Conservation (phyloP, 306 rosid species). For the Cercis canadensis region DNA sequence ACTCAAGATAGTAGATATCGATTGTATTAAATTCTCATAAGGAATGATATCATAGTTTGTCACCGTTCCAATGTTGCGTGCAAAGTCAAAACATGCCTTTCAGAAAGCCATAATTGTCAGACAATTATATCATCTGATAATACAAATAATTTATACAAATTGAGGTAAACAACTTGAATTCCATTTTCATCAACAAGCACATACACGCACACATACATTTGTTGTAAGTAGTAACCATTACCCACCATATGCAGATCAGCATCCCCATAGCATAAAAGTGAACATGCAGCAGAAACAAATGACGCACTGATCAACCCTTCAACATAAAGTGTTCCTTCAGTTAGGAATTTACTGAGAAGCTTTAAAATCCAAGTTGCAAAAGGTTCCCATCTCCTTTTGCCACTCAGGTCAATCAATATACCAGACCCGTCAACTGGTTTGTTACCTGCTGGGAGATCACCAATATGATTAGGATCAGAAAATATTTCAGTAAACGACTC, state of each 20-base stretch:
- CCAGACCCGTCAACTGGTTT: constrained; percentile 71
- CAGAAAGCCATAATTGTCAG: constrained; percentile 51
- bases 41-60: constrained; percentile 69
- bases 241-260: constrained; percentile 88
- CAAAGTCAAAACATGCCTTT: constrained; percentile 93
- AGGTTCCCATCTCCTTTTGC: constrained; percentile 74
- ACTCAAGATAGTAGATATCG: constrained; percentile 67
- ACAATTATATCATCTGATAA: too few species aligned
- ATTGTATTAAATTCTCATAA: constrained; percentile 68
- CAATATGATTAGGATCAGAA: constrained; percentile 59
- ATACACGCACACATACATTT: constrained; percentile 27
- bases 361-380: constrained; percentile 85
- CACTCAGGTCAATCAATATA: constrained; percentile 64
- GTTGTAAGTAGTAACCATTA: constrained; percentile 26
- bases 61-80: constrained; percentile 59
- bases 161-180: constrained; percentile 11
- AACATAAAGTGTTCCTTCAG: constrained; percentile 87
- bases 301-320: constrained; percentile 73
- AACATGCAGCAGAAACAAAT: constrained; percentile 72
- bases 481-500: constrained; percentile 57
- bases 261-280: constrained; percentile 82
- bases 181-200: constrained; percentile 31
- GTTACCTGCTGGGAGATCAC: constrained; percentile 61
- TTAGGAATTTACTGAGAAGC: constrained; percentile 74
- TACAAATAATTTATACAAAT: constrained; percentile 20